Percentiles rank a stretch among this genome's conserved stretches.
Evolutionary conservation across 768 basidiomycete species (phyloP).

Genomic region (Guyanaporus albipodus): DNA sequence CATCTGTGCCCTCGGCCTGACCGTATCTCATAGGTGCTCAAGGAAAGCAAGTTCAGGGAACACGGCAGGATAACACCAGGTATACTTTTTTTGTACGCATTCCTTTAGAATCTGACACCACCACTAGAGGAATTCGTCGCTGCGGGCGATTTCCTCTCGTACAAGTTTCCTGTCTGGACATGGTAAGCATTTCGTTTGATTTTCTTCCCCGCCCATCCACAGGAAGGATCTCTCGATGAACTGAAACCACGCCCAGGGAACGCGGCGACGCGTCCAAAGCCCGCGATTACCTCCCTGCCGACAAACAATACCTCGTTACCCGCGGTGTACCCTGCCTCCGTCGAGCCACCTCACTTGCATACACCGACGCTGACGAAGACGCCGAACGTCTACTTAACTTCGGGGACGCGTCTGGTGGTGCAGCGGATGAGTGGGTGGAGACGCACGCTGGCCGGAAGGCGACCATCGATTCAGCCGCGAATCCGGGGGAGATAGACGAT

Average conservation of each 20-base stretch:
- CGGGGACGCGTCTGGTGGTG: slow-evolving; percentile 53
- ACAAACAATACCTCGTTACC: slow-evolving; percentile 96
- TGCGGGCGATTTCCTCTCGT: slow-evolving; percentile 93
- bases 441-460: slow-evolving; percentile 83
- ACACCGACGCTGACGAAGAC: slow-evolving; percentile 95
- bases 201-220: neutral
- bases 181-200: slow-evolving; percentile 54
- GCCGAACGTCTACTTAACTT: slow-evolving; percentile 89
- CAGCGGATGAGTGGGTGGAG: slow-evolving; percentile 95
- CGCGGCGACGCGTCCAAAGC: slow-evolving; percentile 82
- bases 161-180: slow-evolving; percentile 98
- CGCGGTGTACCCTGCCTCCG: slow-evolving; percentile 96
- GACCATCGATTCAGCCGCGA: slow-evolving; percentile 47
- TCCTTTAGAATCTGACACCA: slow-evolving; percentile 9
- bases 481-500: slow-evolving; percentile 70
- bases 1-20: slow-evolving; percentile 25
- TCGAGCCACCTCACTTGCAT: slow-evolving; percentile 86
- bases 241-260: slow-evolving; percentile 56
- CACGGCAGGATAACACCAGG: slow-evolving; percentile 95
- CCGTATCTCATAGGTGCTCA: slow-evolving; percentile 66
- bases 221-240: neutral
- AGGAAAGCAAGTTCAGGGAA: slow-evolving; percentile 99
- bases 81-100: slow-evolving; percentile 34
- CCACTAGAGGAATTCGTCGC: slow-evolving; percentile 91
- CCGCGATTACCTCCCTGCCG: slow-evolving; percentile 88